A percentile compares a stretch with the other conserved stretches of the same genome.
Evolutionary conservation across 108 stramenopile genomes (phyloP).

Genomic region (Nitzschia sp.): DNA sequence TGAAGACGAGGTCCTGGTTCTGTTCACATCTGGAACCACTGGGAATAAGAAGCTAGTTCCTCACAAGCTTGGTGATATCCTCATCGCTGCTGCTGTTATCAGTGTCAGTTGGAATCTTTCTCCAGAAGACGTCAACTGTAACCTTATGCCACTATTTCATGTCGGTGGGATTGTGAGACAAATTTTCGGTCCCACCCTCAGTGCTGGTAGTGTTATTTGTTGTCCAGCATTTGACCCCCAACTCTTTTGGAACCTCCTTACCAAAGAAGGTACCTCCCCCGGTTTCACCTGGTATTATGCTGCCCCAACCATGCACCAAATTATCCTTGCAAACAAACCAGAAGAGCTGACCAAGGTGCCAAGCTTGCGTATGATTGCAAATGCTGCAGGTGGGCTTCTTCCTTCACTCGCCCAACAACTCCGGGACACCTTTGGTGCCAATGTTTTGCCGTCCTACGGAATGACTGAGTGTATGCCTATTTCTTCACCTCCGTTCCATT

Average conservation of each 20-base stretch:
- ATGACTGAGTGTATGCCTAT: conserved; percentile 86
- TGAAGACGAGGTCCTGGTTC: conserved; percentile 53
- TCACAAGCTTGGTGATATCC: conserved; percentile 47
- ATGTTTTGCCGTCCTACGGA: conserved; percentile 63
- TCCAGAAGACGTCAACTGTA: conserved; percentile 59
- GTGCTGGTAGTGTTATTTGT: conserved; percentile 60
- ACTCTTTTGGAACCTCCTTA: conserved; percentile 51
- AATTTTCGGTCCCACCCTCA: conserved; percentile 54
- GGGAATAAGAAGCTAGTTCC: conserved; percentile 74
- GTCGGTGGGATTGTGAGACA: conserved; percentile 56
- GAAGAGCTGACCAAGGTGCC: conserved; percentile 4
- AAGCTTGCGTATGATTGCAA: conserved; percentile 60
- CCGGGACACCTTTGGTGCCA: conserved; percentile 37
- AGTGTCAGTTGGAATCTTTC: conserved; percentile 51
- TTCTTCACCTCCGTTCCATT: conserved; percentile 51
- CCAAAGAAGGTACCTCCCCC: conserved; percentile 17
- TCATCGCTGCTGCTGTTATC: conserved; percentile 53
- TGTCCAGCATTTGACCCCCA: conserved; percentile 57
- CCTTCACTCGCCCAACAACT: conserved; percentile 52
- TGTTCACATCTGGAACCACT: conserved; percentile 75
- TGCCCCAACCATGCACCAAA: conserved; percentile 76
- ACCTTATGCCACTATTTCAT: conserved; percentile 81
- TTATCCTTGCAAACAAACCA: conserved; percentile 42
- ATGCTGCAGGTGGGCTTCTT: conserved; percentile 66
- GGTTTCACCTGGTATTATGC: conserved; percentile 71